Percentiles rank a stretch among this genome's conserved stretches.
phyloP scores from a whole-genome alignment of 208 protist genomes.

The Trypanosoma caninum region DNA sequence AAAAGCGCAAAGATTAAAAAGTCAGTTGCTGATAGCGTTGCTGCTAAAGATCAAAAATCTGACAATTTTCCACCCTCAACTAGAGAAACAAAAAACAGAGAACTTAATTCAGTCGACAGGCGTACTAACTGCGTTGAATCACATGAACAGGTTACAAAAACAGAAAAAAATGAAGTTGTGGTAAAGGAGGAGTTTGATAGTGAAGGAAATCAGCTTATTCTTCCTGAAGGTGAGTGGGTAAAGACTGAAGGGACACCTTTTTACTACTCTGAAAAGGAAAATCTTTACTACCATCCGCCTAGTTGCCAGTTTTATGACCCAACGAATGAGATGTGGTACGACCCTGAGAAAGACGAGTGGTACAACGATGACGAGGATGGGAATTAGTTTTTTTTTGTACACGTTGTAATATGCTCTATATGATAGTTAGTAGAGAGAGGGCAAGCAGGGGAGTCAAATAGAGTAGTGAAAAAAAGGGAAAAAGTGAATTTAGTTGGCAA shows the following conservation, averaged over 20 bases:
- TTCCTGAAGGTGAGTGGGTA: conserved; percentile 80
- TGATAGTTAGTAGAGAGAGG: no score
- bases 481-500: conserved; percentile 7
- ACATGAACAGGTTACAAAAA: background rate
- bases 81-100: no score
- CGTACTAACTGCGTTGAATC: no score
- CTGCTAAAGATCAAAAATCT: conserved; percentile 18
- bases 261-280: conserved; percentile 84
- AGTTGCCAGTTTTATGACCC: conserved; percentile 90
- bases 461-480: background rate
- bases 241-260: conserved; percentile 80
- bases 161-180: background rate
- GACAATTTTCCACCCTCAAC: no score
- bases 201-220: conserved; percentile 47
- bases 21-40: conserved; percentile 20
- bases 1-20: conserved; percentile 13
- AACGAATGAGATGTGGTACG: conserved; percentile 89
- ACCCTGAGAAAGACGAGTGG: conserved; percentile 87
- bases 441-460: background rate
- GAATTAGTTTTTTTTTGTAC: no score
- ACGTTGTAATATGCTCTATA: no score
- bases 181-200: conserved; percentile 39
- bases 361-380: conserved; percentile 53
- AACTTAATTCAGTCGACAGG: no score
- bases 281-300: conserved; percentile 88